Base-by-base conservation (phyloP, 1,139 yeast genomes). In the Yamadazyma sp. region DNA sequence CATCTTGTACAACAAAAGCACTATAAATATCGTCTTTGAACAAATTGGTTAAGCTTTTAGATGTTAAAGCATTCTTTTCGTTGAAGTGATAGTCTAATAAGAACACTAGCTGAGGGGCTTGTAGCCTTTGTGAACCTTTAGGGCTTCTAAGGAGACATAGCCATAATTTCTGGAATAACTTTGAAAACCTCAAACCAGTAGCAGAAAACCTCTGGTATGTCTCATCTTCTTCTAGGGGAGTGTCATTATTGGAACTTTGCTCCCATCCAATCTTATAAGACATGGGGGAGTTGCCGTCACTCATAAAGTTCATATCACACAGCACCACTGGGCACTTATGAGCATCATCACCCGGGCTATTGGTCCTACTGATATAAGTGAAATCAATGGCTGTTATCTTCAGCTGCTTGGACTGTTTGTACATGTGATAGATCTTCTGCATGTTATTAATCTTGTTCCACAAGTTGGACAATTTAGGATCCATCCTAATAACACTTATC, bases 361-460 rank as follows among this genome's bases (percentile, higher is more conserved):
- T 16, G 21, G 13, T 9, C 3, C 29, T 28, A 9, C 24, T 46
- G 6, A 60, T 48, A 39, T 50, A 49, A 4, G 67, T 62, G 40
- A 61, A 62, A 37, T 62, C 67, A 23, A 61, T 47, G 27, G 44
- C 49, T 5, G 44, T 40, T 12, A 45, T 46, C 15, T 34, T 38
- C 30, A 41, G 40, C 33, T 33, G 34, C 10, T 33, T 35, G 5
- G 38, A 22, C 50, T 59, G 56, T 40, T 69, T 69, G 51, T 64
- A 70, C 39, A 59, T 46, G 41, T 65, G 70, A 49, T 71, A 71
- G 12, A 67, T 54, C 39, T 67, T 67, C 46, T 70, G 76, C 44
- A 71, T 53, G 38, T 59, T 63, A 27, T 69, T 64, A 37, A 71
- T 68, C 39, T 63, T 66, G 41, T 51, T 59, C 77, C 77, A 71